Evolutionary conservation across 768 basidiomycete genomes (phyloP).

Genomic region (Zangia roseola): DNA sequence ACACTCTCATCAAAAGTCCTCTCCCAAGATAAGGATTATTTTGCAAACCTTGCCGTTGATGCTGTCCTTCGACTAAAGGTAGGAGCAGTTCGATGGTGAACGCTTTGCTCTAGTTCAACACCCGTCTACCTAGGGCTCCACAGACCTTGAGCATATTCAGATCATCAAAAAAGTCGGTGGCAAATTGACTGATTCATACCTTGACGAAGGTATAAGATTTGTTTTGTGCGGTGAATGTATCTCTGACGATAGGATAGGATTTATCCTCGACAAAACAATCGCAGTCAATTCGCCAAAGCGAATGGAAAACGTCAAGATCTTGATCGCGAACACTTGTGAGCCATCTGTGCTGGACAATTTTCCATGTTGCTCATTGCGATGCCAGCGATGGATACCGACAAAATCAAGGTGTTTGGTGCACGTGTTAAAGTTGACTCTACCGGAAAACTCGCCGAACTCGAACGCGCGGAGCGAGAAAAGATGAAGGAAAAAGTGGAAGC

Average conservation of each 20-base stretch:
- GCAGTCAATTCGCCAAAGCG: constrained; percentile 94
- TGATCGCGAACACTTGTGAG: constrained; percentile 98
- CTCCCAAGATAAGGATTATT: constrained; percentile 96
- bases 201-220: constrained; percentile 76
- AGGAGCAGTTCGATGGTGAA: neutral
- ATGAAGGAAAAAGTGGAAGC: constrained; percentile 98
- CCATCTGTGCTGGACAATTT: neutral
- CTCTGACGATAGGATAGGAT: constrained; percentile 50
- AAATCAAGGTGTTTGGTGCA: constrained; percentile 99
- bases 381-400: constrained; percentile 98
- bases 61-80: constrained; percentile 92
- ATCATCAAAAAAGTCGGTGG: constrained; percentile 99
- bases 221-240: neutral
- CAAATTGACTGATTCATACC: constrained; percentile 96
- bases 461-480: constrained; percentile 96
- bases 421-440: constrained; percentile 94
- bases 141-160: constrained; percentile 96
- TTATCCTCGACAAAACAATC: constrained; percentile 96
- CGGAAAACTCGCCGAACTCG: constrained; percentile 95
- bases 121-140: constrained; percentile 70
- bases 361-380: neutral
- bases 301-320: constrained; percentile 90
- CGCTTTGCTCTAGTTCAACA: constrained; percentile 1
- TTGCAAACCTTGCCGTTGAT: constrained; percentile 96
- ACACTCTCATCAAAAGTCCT: constrained; percentile 96